Evolutionary conservation across 2,329 filamentous ascomycete species (phyloP), one percentile per base, ranked within the genome.

Genomic region (Tolypocladium nubicola): DNA sequence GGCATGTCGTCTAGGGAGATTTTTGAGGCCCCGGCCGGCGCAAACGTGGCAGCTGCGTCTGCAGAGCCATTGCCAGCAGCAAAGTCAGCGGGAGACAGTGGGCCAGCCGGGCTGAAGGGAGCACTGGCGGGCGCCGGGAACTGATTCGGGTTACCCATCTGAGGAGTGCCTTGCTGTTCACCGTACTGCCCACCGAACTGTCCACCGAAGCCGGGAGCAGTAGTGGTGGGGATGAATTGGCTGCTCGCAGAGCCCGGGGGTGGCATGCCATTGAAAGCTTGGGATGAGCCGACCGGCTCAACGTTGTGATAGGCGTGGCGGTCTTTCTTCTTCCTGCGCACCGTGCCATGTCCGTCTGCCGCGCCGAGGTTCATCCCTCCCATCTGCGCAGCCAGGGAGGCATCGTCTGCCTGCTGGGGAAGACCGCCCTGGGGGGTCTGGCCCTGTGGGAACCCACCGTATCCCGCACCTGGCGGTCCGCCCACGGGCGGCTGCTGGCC

Each of bases 1-100:
- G 94, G 94, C 65, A 97, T 89, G 66, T 96, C 90, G 68, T 97
- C 91, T 21, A 91, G 86, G 60, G 96, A 90, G 56, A 97, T 89
- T 66, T 86, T 84, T 55, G 65, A 58, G 13, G 67, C 63, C 13
- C 71, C 72, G 10, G 64, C 60, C 13, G 71, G 65, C 39, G 73
- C 62, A 47, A 74, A 66, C 41, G 67, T 67, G 13, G 72, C 65
- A 10, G 69, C 62, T 33, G 67, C 65, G 33, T 72, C 68, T 39
- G 66, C 61, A 41, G 62, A 58, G 21, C 58, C 61, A 37, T 56
- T 61, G 23, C 62, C 63, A 39, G 66, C 61, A 19, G 59, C 62
- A 52, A 66, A 62, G 54, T 67, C 63, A n/a, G 62, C 58, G 33
- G 67, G 63, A 14, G 64, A 61, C 19, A 63, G 60, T 11, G 66